Base-by-base conservation (phyloP, 129 eudicot species). In the Heracleum sosnowskyi region DNA sequence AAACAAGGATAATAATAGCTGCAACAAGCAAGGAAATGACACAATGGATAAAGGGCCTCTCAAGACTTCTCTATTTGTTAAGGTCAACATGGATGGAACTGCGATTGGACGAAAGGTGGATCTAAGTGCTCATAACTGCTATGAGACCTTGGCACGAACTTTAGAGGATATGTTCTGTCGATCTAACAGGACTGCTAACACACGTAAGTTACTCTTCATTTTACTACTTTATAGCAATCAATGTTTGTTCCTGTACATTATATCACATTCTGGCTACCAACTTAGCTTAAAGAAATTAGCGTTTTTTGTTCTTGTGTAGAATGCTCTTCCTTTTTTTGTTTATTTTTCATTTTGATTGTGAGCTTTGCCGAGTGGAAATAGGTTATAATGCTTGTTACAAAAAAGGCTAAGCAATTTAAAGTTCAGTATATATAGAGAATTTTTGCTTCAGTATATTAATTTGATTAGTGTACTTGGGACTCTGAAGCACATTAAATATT, bases 101-200 rank as follows among this genome's bases (percentile, higher is more conserved):
- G 84, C 82, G 15, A 92, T 96, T n/a, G 99, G 99, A 82, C 88
- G 99, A 82, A 96, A 96, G 83, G 90, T 96, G 28, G 97, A 92
- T 77, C 89, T 96, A 73, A 89, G 81, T 85, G 90, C 91, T 81
- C 92, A 96, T 83, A 86, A 83, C 66, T 85, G 91, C 85, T 96
- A 96, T 66, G 93, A 89, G 85, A 87, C 85, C 74, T 84, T 96
- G 79, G 93, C 97, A 22, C 88, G 69, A 26, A 83, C 93, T 9
- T 79, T 96, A 76, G 97, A 92, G 53, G 90, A 90, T 63, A 96
- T 96, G 99, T 96, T 96, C 68, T 81, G 78, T 71, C 80, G 77
- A 77, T 84, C 88, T 72, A 78, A 74, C 81, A 82, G 73, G 10
- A 18, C 81, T 60, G 45, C 46, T 74, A 78, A 83, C 18, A 79